Base-by-base conservation (phyloP, 306 rosid species). In the Casuarina equisetifolia region DNA sequence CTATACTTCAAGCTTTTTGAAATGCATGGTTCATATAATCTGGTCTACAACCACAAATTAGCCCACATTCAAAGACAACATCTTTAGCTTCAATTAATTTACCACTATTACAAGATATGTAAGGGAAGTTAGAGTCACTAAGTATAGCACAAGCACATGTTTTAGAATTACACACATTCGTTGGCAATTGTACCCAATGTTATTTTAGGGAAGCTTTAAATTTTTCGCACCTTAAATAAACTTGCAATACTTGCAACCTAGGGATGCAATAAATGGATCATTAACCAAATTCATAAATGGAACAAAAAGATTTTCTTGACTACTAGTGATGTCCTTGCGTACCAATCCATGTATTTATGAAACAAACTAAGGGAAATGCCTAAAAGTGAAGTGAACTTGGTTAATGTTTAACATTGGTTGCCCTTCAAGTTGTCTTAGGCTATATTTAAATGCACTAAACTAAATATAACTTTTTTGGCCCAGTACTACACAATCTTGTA, bases 81-180 rank as follows among this genome's bases (percentile, higher is more conserved):
- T 91, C 97, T 80, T 91, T 92, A 20, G 99, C 99, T 91, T 95
- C 97, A 81, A 95, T 83, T 82, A 95, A 87, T 86, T 97, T 92
- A 88, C 96, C 99, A 81, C 99, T 96, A 85, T 95, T 88, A 74
- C 85, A 91, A 54, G 87, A 88, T 77, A 95, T 97, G 48, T 92
- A 95, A 48, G 99, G 97, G 78, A 92, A 91, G 81, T 92, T 92
- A 13, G 81, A 80, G 51, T 97, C 97, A 74, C 92, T 95, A 45
- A 87, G 97, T 86, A 48, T 74, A 5, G 96, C 91, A 81, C 99
- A 95, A 58, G 88, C 86, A 48, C 97, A 95, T 6, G 88, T 88
- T 51, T 64, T 85, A 20, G 97, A 85, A 79, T 90, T 90, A 64
- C 79, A 66, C 99, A 95, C 0, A 1, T 48, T 64, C 90, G 98